Base-by-base conservation (phyloP, 2,329 filamentous ascomycete species). In the Gaeumannomyces tritici region DNA sequence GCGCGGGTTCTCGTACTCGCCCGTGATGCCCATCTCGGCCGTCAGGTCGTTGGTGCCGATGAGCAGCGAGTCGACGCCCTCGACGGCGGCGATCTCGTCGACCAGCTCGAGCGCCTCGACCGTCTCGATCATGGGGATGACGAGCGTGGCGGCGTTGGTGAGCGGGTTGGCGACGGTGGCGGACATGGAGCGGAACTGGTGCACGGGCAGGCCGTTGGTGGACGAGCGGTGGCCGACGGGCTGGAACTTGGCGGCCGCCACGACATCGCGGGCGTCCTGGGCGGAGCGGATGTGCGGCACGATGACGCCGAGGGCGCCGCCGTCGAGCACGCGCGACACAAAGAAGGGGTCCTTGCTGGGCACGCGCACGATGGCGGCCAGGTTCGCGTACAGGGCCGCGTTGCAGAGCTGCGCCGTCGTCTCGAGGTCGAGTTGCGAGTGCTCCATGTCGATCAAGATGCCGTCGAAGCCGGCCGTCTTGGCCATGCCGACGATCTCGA, bases 391-490 rank as follows among this genome's bases (percentile, higher is more conserved):
- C 35, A 73, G 70, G 60, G 70, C 73, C 24, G 76, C 76, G 7
- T 76, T 70, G 60, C 72, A 72, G 13, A 79, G 69, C 62, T 77
- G 75, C 21, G 69, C 66, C 9, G 72, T 70, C 0, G 69, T 67
- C 63, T 72, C 70, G 26, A 79, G 66, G 62, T 73, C 70, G 33
- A 78, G 68, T 2, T 73, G 67, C 3, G 73, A 75, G 64, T 79
- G 77, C 64, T 79, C 76, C 74, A 79, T 76, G 61, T 79, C 76
- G 62, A 79, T 74, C 62, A 79, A 72, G 54, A 78, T 70, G 55
- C 72, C 75, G 59, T 77, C 71, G 60, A 76, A 72, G 9, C 75
- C 75, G 13, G 76, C 75, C 61, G 71, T 75, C 62, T 75, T 76
- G 61, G 69, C 69, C 67, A 76, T 73, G 69, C 74, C 73, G 21